phyloP scores from a whole-genome alignment of 441 rosid genomes.

The Populus hybrid region DNA sequence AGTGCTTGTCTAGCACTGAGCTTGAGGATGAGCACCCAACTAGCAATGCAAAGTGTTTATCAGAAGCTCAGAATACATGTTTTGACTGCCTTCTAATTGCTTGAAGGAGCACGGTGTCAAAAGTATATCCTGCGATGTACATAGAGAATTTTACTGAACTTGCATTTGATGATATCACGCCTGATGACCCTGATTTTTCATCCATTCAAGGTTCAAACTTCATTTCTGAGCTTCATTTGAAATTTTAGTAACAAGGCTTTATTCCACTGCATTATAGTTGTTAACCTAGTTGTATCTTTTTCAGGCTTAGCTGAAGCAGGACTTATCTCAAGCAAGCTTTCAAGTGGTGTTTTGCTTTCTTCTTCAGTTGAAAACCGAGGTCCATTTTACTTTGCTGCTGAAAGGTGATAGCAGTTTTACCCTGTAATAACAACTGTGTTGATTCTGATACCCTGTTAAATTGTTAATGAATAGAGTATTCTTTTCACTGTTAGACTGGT shows the following conservation, averaged over 20 bases:
- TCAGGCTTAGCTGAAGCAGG: too few species aligned
- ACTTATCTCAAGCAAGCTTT: constrained; percentile 40
- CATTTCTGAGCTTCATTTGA: background rate
- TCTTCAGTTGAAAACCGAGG: constrained; percentile 34
- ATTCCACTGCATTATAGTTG: constrained; percentile 11
- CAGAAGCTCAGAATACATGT: constrained; percentile 2
- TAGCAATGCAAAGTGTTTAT: constrained; percentile 1
- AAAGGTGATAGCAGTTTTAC: constrained; percentile 41
- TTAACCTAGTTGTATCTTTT: constrained; percentile 19
- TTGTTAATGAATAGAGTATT: too few species aligned
- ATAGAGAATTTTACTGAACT: constrained; percentile 77
- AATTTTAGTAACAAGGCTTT: background rate
- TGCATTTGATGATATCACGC: constrained; percentile 83
- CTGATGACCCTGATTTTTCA: constrained; percentile 85
- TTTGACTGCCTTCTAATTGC: constrained; percentile 19
- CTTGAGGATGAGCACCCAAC: constrained; percentile 3
- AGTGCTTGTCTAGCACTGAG: background rate
- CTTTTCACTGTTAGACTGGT: too few species aligned
- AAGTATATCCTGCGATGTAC: constrained; percentile 95
- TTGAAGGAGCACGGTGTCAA: constrained; percentile 69
- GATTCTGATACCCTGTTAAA: too few species aligned
- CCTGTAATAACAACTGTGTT: too few species aligned
- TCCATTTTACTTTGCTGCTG: constrained; percentile 62
- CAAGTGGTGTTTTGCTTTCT: constrained; percentile 53
- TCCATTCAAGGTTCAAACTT: constrained; percentile 72